Evolutionary conservation across 176 grass and related monocot genomes (phyloP).

Genomic region (Lolium multiflorum): DNA sequence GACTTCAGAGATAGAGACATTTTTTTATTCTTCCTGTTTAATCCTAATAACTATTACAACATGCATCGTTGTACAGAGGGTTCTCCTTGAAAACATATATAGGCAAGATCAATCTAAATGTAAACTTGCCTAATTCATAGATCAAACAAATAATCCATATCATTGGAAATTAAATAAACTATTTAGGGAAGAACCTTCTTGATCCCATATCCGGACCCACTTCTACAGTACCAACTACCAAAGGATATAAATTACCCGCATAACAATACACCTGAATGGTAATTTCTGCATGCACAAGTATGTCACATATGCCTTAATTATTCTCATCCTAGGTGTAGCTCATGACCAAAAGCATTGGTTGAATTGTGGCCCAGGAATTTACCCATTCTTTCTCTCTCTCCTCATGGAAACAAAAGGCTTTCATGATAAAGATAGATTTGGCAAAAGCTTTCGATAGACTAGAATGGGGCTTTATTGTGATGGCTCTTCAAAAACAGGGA

Average conservation of each 20-base stretch:
- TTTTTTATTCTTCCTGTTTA: background rate
- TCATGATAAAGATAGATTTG: too few species aligned
- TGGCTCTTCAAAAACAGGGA: too few species aligned
- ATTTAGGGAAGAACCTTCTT: background rate
- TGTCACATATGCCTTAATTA: too few species aligned
- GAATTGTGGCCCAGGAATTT: too few species aligned
- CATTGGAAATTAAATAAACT: background rate
- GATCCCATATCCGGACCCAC: background rate
- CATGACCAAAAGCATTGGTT: too few species aligned
- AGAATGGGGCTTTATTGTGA: too few species aligned
- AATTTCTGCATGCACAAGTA: too few species aligned
- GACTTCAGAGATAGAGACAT: background rate
- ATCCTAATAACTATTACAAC: background rate
- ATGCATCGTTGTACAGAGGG: background rate
- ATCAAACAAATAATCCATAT: background rate
- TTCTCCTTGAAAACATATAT: background rate
- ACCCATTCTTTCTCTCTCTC: too few species aligned
- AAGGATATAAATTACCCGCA: background rate
- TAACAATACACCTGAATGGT: too few species aligned
- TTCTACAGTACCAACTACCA: background rate
- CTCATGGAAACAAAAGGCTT: too few species aligned
- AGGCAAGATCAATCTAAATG: background rate
- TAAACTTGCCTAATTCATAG: background rate
- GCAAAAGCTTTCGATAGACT: too few species aligned
- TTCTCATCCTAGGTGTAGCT: too few species aligned